Conservation (phyloP, 169 alveolate genomes). For the Amoebophrya sp. region DNA sequence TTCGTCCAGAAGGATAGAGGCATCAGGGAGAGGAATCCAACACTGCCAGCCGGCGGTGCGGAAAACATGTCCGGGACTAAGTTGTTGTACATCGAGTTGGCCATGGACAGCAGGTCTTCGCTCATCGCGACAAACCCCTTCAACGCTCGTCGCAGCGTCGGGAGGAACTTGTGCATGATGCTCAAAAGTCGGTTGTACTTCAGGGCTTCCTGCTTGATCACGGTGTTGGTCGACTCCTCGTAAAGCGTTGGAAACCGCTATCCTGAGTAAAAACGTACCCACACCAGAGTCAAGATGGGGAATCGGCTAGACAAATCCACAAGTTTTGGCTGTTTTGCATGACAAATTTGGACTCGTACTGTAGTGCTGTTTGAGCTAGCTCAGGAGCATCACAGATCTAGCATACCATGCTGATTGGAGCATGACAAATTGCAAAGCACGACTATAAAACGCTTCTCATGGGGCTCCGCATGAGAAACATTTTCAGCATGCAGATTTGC, state of each 20-base stretch:
- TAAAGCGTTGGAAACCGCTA: slow-evolving; percentile 72
- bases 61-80: background rate
- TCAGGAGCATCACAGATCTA: no score
- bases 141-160: slow-evolving; percentile 77
- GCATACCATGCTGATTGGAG: no score
- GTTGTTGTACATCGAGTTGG: slow-evolving; percentile 55
- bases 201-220: slow-evolving; percentile 48
- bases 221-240: slow-evolving; percentile 58
- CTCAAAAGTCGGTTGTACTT: slow-evolving; percentile 76
- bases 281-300: no score
- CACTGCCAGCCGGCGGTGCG: slow-evolving; percentile 57
- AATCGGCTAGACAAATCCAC: no score
- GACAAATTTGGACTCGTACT: no score
- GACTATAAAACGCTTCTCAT: no score
- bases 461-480: no score
- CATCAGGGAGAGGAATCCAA: slow-evolving; percentile 77
- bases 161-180: slow-evolving; percentile 62
- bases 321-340: no score
- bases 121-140: slow-evolving; percentile 84
- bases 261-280: no score
- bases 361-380: no score
- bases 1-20: slow-evolving; percentile 74
- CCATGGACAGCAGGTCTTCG: slow-evolving; percentile 68
- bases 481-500: no score
- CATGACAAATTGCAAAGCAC: no score